Conservation (phyloP, 1,284 basidiomycete species). For the Malassezia globosa region DNA sequence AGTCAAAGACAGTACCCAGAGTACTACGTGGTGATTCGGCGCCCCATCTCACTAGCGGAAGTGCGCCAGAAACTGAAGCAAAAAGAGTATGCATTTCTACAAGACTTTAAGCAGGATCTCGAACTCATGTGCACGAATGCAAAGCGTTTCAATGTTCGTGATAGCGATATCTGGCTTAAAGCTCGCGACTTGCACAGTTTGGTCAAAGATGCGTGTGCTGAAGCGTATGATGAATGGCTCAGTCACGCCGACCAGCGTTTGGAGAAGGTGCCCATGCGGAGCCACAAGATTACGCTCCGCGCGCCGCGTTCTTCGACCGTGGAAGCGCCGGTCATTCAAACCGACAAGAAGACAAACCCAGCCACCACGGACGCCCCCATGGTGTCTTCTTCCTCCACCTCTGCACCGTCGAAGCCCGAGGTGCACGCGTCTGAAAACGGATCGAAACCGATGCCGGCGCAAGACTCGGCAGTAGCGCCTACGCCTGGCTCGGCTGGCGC, state of each 20-base stretch:
- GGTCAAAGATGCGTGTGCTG: slow-evolving; percentile 23
- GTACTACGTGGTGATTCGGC: slow-evolving; percentile 76
- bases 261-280: not conserved
- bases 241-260: not conserved
- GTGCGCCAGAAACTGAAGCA: slow-evolving; percentile 61
- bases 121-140: slow-evolving; percentile 82
- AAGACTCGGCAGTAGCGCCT: no score
- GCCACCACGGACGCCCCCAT: no score
- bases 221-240: slow-evolving; percentile 7
- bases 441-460: no score
- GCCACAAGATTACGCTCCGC: slow-evolving; percentile 15
- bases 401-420: no score
- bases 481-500: no score
- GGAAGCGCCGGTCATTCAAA: no score
- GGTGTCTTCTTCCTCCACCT: no score
- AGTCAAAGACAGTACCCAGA: slow-evolving; percentile 71
- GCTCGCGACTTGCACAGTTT: slow-evolving; percentile 57
- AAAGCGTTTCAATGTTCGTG: slow-evolving; percentile 74
- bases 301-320: not conserved
- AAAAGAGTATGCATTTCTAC: slow-evolving; percentile 57
- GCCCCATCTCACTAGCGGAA: slow-evolving; percentile 72
- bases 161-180: slow-evolving; percentile 71
- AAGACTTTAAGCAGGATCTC: slow-evolving; percentile 66
- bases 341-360: no score
- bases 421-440: no score